phyloP scores from a whole-genome alignment of 75 land plant genomes.

The Larix kaempferi region DNA sequence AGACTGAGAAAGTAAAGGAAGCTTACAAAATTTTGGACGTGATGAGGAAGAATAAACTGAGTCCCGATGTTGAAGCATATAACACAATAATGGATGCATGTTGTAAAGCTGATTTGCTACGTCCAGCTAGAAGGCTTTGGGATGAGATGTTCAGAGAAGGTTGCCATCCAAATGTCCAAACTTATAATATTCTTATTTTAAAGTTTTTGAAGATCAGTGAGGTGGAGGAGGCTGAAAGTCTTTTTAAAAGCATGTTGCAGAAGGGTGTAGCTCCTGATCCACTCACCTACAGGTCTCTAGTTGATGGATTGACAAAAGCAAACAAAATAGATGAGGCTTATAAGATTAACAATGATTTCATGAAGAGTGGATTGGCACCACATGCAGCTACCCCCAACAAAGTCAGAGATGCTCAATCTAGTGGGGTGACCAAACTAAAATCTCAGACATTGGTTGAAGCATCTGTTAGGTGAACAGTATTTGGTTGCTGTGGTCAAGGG shows the following conservation, averaged over 20 bases:
- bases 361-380: conserved; percentile 12
- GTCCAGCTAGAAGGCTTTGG: conserved; percentile 62
- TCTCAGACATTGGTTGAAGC: too few species aligned
- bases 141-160: conserved; percentile 75
- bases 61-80: conserved; percentile 44
- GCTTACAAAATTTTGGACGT: conserved; percentile 52
- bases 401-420: not conserved
- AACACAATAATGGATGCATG: conserved; percentile 61
- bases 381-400: not conserved
- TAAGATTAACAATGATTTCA: conserved; percentile 27
- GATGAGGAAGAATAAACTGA: conserved; percentile 52
- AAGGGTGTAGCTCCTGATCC: conserved; percentile 46
- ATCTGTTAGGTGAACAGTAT: too few species aligned
- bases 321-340: conserved; percentile 36
- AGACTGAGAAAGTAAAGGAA: conserved; percentile 48
- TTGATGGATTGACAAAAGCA: conserved; percentile 49
- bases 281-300: conserved; percentile 38
- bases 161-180: conserved; percentile 40
- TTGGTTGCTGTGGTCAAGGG: too few species aligned
- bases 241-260: conserved; percentile 45
- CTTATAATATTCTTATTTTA: conserved; percentile 52
- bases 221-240: conserved; percentile 37
- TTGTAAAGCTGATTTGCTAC: conserved; percentile 56
- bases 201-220: conserved; percentile 49
- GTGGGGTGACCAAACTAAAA: too few species aligned